Base-by-base conservation (phyloP, 2,329 filamentous ascomycete genomes). In the Colletotrichum sublineola region DNA sequence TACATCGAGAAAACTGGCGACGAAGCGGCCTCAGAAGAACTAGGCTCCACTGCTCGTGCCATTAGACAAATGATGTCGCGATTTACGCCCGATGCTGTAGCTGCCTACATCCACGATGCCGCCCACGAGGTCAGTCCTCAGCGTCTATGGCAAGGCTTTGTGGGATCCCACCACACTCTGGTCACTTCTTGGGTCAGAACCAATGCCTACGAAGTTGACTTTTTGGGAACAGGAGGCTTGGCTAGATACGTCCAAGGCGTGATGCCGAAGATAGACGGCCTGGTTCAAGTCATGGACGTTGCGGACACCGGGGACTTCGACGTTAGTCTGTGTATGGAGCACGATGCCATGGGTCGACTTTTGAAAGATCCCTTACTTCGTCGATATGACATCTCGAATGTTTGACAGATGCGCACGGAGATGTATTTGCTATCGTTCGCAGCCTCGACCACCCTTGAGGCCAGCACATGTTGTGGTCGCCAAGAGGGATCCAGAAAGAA, bases 61-160 rank as follows among this genome's bases (percentile, higher is more conserved):
- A 82, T 87, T 31, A 78, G 84, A 3, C 24, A 74, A 1, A 82
- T 77, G 9, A 75, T 86, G 56, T 65, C 75, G 5, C 75, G 33
- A 1, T 86, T 86, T 70, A 83, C 80, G 0, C 77, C 80, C 0
- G 78, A 79, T 5, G 79, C 80, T 0, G 75, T 87, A 2, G 80
- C 78, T 0, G 81, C 83, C 4, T 76, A 82, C 44, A 75, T 87
- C 3, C 82, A 87, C 67, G 82, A 85, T 61, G 79, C 80, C 12
- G 83, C 83, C 3, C 78, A 82, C 67, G 85, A 87, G 74, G 74
- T 80, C 14, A 81, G 80, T 14, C 85, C 86, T 0, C 85, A 87
- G 76, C 79, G 86, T 7, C 73, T 87, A 20, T 87, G 85, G 86
- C 82, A 84, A 71, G 82, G 75, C 0, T 87, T 86, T 65, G 67